Evolutionary conservation across 2,329 filamentous ascomycete genomes (phyloP), one percentile per base, ranked within the genome.

Genomic region (Aurifilum marmelostoma): DNA sequence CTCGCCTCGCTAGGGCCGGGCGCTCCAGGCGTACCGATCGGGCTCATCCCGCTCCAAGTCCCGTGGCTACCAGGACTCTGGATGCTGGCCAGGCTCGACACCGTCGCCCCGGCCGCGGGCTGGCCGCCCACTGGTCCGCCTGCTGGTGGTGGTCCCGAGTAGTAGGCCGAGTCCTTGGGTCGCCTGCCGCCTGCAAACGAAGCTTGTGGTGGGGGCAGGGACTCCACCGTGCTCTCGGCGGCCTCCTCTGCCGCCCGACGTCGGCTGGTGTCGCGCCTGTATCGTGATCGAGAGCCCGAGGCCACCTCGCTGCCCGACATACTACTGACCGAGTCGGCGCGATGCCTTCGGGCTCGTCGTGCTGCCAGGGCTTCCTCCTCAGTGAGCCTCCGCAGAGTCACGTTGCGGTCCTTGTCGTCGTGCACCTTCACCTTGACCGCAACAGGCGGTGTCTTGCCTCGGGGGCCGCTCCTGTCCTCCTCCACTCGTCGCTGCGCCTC

Each of bases 101-200:
- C 78, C 4, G 84, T 85, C 43, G 77, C 78, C 2, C 78, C 79
- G 0, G 79, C 79, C 21, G 78, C 76, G 1, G 81, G 79, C 9
- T 75, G 74, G 37, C 72, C 72, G 1, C 80, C 82, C n/a, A 82
- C 80, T 21, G 81, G 81, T 2, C 81, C 80, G 61, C 43, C 16
- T 9, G 41, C 29, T 4, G 63, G 64, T 2, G 82, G 79, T 69
- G 80, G 79, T 8, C 85, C 86, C 3, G 86, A 88, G 74, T 88
- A 89, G 73, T 90, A 89, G 11, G 86, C 86, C 59, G 86, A 88
- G 74, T 90, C 88, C 73, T 89, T 90, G 14, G 77, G 80, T 73
- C 83, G 82, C 69, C 81, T 80, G 0, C 82, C 83, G 56, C 81
- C 83, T 6, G 87, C 85, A 74, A 87, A 88, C 7, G 85, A 81